phyloP scores from a whole-genome alignment of 208 protist genomes.

The Trypanosoma melophagium region DNA sequence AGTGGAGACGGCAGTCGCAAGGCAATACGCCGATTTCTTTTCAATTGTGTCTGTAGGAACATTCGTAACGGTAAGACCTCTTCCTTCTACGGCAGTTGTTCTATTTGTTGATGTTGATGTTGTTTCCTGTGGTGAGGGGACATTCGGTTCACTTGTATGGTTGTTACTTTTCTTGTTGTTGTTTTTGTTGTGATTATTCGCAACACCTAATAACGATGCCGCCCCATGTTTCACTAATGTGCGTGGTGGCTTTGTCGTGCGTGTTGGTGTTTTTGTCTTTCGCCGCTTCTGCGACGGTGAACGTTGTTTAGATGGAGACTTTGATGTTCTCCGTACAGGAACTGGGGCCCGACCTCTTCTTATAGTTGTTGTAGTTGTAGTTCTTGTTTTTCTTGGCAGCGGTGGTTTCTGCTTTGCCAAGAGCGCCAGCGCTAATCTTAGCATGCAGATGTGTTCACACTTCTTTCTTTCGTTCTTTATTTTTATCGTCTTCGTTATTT shows the following conservation, averaged over 20 bases:
- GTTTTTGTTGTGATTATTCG: too few species aligned
- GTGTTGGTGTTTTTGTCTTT: background rate
- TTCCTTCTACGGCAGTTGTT: too few species aligned
- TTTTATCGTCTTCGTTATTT: background rate
- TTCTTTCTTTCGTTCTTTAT: background rate
- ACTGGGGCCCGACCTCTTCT: constrained; percentile 20
- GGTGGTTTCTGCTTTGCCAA: constrained; percentile 24
- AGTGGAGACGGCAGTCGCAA: constrained; percentile 82
- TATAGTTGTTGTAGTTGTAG: too few species aligned
- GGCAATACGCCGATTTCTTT: constrained; percentile 50
- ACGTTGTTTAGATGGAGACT: constrained; percentile 10
- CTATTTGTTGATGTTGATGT: too few species aligned
- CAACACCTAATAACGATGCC: too few species aligned
- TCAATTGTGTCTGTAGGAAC: background rate
- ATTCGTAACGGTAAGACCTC: background rate
- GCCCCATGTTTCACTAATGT: background rate
- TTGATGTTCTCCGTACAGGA: background rate
- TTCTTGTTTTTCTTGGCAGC: constrained; percentile 23
- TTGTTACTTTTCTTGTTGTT: too few species aligned
- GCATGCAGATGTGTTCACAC: constrained; percentile 1
- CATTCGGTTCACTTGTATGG: too few species aligned
- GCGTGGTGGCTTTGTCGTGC: background rate
- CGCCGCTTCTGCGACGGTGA: constrained; percentile 1
- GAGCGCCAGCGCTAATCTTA: constrained; percentile 18
- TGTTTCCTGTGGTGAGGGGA: too few species aligned